Evolutionary conservation across 495 filamentous ascomycete genomes (phyloP), one percentile per base, ranked within the genome.

Genomic region (Lepidopterella palustris): DNA sequence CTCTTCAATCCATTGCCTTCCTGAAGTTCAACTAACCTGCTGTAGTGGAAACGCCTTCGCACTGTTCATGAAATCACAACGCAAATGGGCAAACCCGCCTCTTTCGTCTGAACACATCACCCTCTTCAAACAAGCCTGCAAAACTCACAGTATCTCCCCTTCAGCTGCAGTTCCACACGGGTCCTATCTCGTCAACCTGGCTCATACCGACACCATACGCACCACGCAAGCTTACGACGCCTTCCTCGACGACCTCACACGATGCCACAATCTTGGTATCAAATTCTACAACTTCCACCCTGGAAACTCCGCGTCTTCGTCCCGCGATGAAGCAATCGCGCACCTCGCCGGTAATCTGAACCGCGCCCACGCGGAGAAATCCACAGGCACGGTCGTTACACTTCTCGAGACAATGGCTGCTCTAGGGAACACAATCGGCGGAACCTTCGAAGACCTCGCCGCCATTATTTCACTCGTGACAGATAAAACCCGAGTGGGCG

Each of bases 271-370:
- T n/a, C 83, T 98, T 0, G 88, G 88, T 0, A 95, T 98, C 69
- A 80, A 73, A 59, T 78, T 97, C 15, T 98, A 97, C 77, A 98
- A 98, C 72, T 97, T 98, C 77, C 93, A 98, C 71, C 93, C 93
- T 0, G 93, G 93, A 51, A 90, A 82, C 55, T 85, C 85, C 5
- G 84, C 85, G 64, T 82, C 84, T 55, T 78, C 78, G 3, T 75
- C 80, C 13, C 84, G 87, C 45, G 74, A 78, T 0, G 80, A 81
- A 21, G 92, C 92, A 6, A 87, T 95, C 57, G 72, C 76, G 20
- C 85, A 92, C 23, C 86, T 98, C 50, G 90, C 93, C 15, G 72
- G 74, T 25, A 81, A 88, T 48, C 77, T 98, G 1, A 96, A 95
- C 65, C 80, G 80, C 55, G 89, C 91, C 0, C 89, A 96, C 63